A percentile compares a stretch with the other conserved stretches of the same genome.
phyloP scores from a whole-genome alignment of 2,329 filamentous ascomycete genomes.

The Diplocarpon mali region DNA sequence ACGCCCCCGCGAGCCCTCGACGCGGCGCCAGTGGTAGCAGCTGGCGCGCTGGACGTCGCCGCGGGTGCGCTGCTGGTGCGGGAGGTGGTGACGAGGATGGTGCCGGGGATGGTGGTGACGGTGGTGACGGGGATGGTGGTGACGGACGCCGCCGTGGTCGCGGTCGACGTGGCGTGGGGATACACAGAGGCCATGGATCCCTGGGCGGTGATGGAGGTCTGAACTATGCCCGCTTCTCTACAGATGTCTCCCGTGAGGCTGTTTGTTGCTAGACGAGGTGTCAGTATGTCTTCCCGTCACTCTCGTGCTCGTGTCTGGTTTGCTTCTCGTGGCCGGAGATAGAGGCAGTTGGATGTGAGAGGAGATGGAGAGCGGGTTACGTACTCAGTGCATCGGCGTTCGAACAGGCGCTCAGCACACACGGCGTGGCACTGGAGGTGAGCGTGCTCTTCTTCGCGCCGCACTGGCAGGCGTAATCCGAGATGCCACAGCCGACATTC shows the following conservation, averaged over 20 bases:
- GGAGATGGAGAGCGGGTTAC: slow-evolving; percentile 3
- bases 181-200: not conserved
- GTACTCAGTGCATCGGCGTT: slow-evolving; percentile 16
- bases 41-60: not conserved
- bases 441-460: slow-evolving; percentile 14
- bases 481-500: slow-evolving; percentile 11
- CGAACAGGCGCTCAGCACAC: slow-evolving; percentile 15
- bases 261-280: not conserved
- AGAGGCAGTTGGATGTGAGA: no score
- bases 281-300: not conserved
- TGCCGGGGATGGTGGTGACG: no score
- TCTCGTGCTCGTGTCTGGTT: not conserved
- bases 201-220: not conserved
- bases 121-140: not conserved
- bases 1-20: not conserved
- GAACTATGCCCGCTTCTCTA: not conserved
- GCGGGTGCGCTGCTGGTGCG: not conserved
- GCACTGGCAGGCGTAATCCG: slow-evolving; percentile 20
- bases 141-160: not conserved
- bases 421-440: slow-evolving; percentile 13
- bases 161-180: not conserved
- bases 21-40: not conserved
- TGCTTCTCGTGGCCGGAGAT: not conserved
- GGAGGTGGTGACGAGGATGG: no score
- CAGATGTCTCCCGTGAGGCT: not conserved